Evolutionary conservation across 2,329 filamentous ascomycete species (phyloP), one percentile per base, ranked within the genome.

Genomic region (Phyllosticta capitalensis): DNA sequence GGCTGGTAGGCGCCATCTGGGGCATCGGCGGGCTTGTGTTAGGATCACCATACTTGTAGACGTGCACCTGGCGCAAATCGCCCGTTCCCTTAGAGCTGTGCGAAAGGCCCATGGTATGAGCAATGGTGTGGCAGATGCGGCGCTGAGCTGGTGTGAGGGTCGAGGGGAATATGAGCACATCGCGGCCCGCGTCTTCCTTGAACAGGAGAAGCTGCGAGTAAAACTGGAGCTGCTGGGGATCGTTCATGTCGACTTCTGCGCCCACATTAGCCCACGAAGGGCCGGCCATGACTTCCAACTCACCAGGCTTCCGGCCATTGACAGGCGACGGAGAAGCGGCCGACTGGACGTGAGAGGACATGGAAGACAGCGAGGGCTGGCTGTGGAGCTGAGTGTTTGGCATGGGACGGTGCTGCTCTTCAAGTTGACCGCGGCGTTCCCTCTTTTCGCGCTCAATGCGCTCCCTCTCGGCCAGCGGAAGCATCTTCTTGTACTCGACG

Each of bases 401-500:
- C 68, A 88, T 86, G 67, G 77, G 90, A 69, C 92, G 86, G 74
- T 99, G 94, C 74, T 99, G 94, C 75, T 99, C 94, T 74, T 99
- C 92, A 12, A 99, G 82, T 74, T 99, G 94, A 54, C 94, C 94
- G 56, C 94, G 86, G 66, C 94, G 89, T 77, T 97, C 92, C 61
- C 94, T 84, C 83, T 97, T 99, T 75, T 97, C 94, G 5, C 94
- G 84, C 74, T 99, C 94, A 66, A 99, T 97, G 49, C 94, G 84
- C 75, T 99, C 94, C 56, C 94, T 84, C 74, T 97, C 94, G 30
- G 92, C 90, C 64, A 95, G 84, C 0, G 94, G 94, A 5, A 99
- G 83, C 94, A 99, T 97, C 78, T 97, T 97, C 81, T 99, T 99
- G 78, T 97, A 99, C 74, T 99, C 94, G 24, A 99, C 94, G 54